Percentiles rank a stretch among this genome's conserved stretches.
phyloP scores from a whole-genome alignment of 768 basidiomycete species.

The Strobilomyces echinocephalus region DNA sequence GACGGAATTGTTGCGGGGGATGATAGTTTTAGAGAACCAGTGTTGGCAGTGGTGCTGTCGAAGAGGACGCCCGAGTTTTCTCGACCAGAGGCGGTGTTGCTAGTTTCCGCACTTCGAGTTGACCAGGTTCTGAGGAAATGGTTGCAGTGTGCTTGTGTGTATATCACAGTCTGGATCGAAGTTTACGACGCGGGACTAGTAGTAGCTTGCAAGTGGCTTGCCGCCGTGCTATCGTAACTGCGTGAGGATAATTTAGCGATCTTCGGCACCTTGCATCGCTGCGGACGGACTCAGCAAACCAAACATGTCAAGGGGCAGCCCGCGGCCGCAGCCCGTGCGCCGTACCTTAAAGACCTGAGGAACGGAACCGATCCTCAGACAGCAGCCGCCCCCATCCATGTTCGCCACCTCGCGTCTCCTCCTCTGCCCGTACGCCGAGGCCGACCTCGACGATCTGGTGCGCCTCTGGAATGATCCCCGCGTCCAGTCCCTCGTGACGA shows the following conservation, averaged over 20 bases:
- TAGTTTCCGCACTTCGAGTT: neutral
- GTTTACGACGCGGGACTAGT: neutral
- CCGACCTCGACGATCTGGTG: slow-evolving; percentile 30
- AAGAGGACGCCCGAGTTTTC: no score
- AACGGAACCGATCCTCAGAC: neutral
- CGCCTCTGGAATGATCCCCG: slow-evolving; percentile 29
- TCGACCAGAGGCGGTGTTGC: no score
- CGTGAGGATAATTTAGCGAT: neutral
- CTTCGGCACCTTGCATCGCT: neutral
- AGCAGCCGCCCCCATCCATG: slow-evolving; percentile 8
- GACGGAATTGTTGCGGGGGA: no score
- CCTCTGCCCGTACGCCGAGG: slow-evolving; percentile 30
- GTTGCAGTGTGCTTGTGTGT: neutral
- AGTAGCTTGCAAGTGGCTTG: neutral
- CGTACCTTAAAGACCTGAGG: neutral
- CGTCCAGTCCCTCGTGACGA: slow-evolving; percentile 21
- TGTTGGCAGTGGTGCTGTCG: no score
- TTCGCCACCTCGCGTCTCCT: slow-evolving; percentile 32
- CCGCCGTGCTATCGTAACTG: neutral
- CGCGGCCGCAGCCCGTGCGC: slow-evolving; percentile 18
- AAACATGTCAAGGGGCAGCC: slow-evolving; percentile 3
- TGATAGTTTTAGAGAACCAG: no score
- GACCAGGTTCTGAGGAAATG: no score
- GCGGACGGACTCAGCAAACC: neutral
- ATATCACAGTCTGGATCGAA: neutral